phyloP scores from a whole-genome alignment of 176 grass and related monocot genomes.

The Aegilops sharonensis region DNA sequence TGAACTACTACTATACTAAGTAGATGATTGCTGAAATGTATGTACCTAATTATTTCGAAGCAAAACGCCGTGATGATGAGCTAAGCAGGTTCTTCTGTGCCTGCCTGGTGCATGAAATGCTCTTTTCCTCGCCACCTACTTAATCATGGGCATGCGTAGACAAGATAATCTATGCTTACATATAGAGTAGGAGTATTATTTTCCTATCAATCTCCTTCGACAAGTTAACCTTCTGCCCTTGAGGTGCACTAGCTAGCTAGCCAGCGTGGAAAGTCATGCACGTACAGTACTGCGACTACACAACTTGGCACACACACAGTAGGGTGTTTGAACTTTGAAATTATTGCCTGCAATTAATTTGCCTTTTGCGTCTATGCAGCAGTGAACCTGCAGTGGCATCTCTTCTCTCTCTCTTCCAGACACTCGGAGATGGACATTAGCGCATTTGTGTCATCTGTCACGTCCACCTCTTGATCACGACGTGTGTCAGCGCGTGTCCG shows the following conservation, averaged over 20 bases:
- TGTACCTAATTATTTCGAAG: background rate
- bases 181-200: background rate
- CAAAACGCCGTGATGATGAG: constrained; percentile 23
- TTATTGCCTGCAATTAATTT: constrained; percentile 32
- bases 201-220: background rate
- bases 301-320: background rate
- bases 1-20: background rate
- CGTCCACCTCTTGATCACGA: constrained; percentile 15
- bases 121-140: background rate
- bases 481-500: background rate
- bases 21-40: constrained; percentile 22
- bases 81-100: constrained; percentile 3
- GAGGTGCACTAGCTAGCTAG: background rate
- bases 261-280: background rate
- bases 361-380: constrained; percentile 33
- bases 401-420: constrained; percentile 15
- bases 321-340: constrained; percentile 38
- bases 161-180: background rate
- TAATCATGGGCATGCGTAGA: constrained; percentile 25
- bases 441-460: constrained; percentile 12
- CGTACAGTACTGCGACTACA: background rate
- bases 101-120: constrained; percentile 8
- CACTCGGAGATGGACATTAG: background rate
- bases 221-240: background rate
- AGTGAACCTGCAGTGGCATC: background rate